A percentile compares a stretch with the other conserved stretches of the same genome.
phyloP scores from a whole-genome alignment of 805 yeast genomes.

The Nakazawaea ernobii region DNA sequence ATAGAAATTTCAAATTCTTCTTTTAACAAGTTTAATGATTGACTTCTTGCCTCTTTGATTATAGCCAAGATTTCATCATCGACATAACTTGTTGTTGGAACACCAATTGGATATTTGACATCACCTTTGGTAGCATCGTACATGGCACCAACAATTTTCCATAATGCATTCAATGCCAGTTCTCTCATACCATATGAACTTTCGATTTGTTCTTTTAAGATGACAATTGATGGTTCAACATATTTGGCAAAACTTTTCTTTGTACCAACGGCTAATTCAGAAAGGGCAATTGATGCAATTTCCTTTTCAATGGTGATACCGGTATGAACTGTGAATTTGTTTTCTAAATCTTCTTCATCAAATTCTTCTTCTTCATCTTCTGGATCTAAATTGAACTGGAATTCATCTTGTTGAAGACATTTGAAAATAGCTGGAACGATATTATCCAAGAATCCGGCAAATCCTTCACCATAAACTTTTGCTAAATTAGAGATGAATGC shows the following conservation, averaged over 20 bases:
- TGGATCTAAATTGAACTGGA: conserved; percentile 55
- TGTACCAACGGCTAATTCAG: conserved; percentile 85
- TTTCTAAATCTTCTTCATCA: conserved; percentile 59
- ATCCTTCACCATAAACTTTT: conserved; percentile 87
- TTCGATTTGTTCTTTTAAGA: conserved; percentile 65
- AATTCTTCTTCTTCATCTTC: conserved; percentile 46
- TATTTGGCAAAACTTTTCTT: conserved; percentile 74
- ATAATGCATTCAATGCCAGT: conserved; percentile 73
- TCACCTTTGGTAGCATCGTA: conserved; percentile 46
- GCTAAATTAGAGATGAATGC: conserved; percentile 93
- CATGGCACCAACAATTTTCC: conserved; percentile 78
- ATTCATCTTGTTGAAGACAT: conserved; percentile 84
- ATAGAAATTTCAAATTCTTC: conserved; percentile 82
- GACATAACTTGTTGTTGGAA: conserved; percentile 55
- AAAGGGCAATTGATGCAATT: conserved; percentile 85
- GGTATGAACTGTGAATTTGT: conserved; percentile 81
- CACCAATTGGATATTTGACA: conserved; percentile 52
- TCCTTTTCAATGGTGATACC: conserved; percentile 96
- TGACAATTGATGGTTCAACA: conserved; percentile 62
- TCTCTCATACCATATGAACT: conserved; percentile 91
- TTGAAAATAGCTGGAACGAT: conserved; percentile 80
- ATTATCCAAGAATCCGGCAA: conserved; percentile 76
- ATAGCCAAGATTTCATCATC: conserved; percentile 52
- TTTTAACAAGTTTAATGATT: conserved; percentile 55
- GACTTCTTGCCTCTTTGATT: conserved; percentile 59